phyloP scores from a whole-genome alignment of 352 stramenopile species.

The Pythium aristosporum region DNA sequence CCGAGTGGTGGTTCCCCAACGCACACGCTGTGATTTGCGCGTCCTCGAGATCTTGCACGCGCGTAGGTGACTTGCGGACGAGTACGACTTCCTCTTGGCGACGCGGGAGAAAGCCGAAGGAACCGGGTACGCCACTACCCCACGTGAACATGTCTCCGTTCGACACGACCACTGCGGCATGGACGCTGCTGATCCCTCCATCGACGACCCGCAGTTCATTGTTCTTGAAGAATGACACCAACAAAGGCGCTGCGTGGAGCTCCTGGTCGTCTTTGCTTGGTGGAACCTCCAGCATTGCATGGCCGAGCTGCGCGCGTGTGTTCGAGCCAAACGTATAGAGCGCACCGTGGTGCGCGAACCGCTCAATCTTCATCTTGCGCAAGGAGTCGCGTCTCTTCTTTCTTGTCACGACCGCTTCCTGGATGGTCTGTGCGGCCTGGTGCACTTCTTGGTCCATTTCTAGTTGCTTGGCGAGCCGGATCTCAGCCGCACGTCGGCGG shows the following conservation, averaged over 20 bases:
- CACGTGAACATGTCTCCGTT: slow-evolving; percentile 72
- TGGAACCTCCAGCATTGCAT: slow-evolving; percentile 43
- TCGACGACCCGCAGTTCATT: slow-evolving; percentile 58
- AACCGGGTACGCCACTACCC: slow-evolving; percentile 58
- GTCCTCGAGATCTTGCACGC: slow-evolving; percentile 69
- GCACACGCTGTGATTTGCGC: slow-evolving; percentile 43
- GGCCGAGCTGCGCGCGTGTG: slow-evolving; percentile 46
- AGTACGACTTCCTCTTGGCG: slow-evolving; percentile 5
- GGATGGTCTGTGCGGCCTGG: slow-evolving; percentile 57
- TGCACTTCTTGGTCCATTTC: slow-evolving; percentile 55
- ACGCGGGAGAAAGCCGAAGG: slow-evolving; percentile 48
- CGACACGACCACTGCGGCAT: slow-evolving; percentile 61
- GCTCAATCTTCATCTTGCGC: slow-evolving; percentile 67
- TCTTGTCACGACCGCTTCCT: slow-evolving; percentile 58
- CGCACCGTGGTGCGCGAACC: slow-evolving; percentile 65
- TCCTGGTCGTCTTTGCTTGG: slow-evolving; percentile 3
- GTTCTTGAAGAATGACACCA: slow-evolving; percentile 68
- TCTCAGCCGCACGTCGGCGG: slow-evolving; percentile 42
- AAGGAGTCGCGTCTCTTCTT: slow-evolving; percentile 68
- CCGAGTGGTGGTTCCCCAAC: slow-evolving; percentile 64
- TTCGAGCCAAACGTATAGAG: slow-evolving; percentile 76
- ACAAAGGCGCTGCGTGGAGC: slow-evolving; percentile 38
- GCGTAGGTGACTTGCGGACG: slow-evolving; percentile 39
- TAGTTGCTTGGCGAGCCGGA: slow-evolving; percentile 53
- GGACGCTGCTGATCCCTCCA: slow-evolving; percentile 47